Conservation (phyloP, 176 grass and related monocot genomes). For the Dactylis glomerata region DNA sequence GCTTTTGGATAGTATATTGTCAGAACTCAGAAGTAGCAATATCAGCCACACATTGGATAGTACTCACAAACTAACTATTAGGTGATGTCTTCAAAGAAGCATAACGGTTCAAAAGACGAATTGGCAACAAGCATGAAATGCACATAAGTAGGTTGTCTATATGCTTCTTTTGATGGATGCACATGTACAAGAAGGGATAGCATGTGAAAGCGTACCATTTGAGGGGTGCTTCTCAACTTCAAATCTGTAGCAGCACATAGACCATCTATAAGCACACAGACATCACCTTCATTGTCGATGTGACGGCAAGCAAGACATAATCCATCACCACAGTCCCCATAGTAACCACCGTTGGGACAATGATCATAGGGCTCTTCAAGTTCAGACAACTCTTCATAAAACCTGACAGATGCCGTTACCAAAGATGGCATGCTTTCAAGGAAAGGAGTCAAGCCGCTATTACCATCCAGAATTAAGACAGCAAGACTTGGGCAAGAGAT, state of each 20-base stretch:
- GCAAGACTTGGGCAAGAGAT: not conserved
- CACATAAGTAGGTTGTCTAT: not conserved
- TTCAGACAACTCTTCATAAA: not conserved
- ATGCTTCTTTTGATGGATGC: not conserved
- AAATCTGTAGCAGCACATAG: not conserved
- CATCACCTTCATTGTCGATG: not conserved
- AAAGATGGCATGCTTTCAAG: conserved; percentile 1
- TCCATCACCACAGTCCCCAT: not conserved
- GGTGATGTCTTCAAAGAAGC: not conserved
- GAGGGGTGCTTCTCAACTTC: not conserved
- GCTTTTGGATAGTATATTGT: not conserved
- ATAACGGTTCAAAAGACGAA: not conserved
- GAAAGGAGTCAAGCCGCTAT: not conserved
- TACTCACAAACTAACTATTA: not conserved
- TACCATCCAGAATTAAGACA: not conserved
- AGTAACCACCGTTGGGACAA: not conserved
- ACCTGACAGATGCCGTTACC: not conserved
- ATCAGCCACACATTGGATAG: not conserved
- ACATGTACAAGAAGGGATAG: not conserved
- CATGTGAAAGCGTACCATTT: not conserved
- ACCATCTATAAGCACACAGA: not conserved
- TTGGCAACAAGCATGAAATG: not conserved
- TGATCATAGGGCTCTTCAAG: not conserved
- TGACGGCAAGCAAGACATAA: not conserved
- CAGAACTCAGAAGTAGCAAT: not conserved